Evolutionary conservation across 2,329 filamentous ascomycete genomes (phyloP).

Genomic region (Incumbomyces lentus): DNA sequence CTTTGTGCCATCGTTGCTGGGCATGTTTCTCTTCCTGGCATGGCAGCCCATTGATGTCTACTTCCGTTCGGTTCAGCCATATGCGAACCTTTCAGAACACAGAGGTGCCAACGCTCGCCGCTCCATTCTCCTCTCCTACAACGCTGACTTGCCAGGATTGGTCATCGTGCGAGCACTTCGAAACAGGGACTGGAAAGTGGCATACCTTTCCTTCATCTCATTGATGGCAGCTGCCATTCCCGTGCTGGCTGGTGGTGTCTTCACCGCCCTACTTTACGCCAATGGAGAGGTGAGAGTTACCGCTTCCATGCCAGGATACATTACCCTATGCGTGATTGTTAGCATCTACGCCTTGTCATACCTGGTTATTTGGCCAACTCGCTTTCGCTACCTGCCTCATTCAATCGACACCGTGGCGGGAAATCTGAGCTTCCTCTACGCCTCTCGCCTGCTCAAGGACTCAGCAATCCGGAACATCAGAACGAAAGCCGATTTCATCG

Average conservation of each 20-base stretch:
- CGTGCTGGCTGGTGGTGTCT: constrained; percentile 50
- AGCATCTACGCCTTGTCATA: constrained; percentile 59
- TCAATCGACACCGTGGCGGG: constrained; percentile 62
- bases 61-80: constrained; percentile 50
- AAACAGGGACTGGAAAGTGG: constrained; percentile 49
- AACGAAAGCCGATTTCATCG: constrained; percentile 58
- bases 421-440: constrained; percentile 65
- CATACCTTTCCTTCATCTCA: constrained; percentile 45
- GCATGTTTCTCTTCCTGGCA: constrained; percentile 47
- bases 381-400: constrained; percentile 60
- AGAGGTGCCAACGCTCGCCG: constrained; percentile 45
- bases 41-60: constrained; percentile 52
- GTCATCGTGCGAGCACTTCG: constrained; percentile 42
- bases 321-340: constrained; percentile 61
- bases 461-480: constrained; percentile 59
- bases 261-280: constrained; percentile 51
- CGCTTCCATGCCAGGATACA: constrained; percentile 63
- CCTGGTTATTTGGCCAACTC: constrained; percentile 49
- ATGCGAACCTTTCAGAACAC: constrained; percentile 42
- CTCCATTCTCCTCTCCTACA: constrained; percentile 48
- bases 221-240: constrained; percentile 44
- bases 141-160: constrained; percentile 42
- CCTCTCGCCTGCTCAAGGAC: constrained; percentile 61
- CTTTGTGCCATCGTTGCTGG: constrained; percentile 50
- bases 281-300: constrained; percentile 48